These are phyloP conservation scores for Chytriomyces confervae DNA, from an alignment of 192 early-diverging fungal genomes.

Conservation along the genomic window DNA sequence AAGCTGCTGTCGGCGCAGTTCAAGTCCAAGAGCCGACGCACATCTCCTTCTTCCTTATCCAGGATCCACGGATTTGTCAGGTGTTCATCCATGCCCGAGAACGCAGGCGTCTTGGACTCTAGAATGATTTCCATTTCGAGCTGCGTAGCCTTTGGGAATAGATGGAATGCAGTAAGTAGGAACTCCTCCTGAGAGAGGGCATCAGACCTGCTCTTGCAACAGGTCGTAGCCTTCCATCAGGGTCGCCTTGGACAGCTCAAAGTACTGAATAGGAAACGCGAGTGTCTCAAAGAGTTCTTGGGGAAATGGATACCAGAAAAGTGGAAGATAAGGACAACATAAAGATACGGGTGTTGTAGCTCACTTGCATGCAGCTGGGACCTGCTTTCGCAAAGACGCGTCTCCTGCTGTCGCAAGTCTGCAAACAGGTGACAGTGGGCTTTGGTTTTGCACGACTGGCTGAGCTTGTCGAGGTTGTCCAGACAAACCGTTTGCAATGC, in stretches of 20 bases:
- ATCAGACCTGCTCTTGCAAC: constrained; percentile 3
- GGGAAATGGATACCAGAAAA: no score
- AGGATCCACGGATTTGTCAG: constrained; percentile 27
- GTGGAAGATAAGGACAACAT: no score
- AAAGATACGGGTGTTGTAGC: not conserved
- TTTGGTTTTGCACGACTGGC: not conserved
- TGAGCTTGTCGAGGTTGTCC: constrained; percentile 10
- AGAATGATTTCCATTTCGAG: constrained; percentile 12
- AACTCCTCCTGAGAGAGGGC: not conserved
- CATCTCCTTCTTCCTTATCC: not conserved
- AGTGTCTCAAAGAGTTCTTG: constrained; percentile 30
- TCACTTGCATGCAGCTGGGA: constrained; percentile 6
- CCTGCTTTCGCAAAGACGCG: not conserved
- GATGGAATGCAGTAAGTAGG: not conserved
- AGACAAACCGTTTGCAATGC: constrained; percentile 14
- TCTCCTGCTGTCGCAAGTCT: not conserved
- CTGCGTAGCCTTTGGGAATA: not conserved
- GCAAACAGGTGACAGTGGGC: not conserved
- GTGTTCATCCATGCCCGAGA: not conserved
- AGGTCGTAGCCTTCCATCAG: constrained; percentile 25
- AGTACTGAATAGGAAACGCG: constrained; percentile 31
- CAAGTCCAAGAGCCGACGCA: constrained; percentile 1
- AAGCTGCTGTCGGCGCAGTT: constrained; percentile 10
- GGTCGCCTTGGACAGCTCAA: constrained; percentile 25
- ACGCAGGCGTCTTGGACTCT: constrained; percentile 3